A percentile compares a stretch with the other conserved stretches of the same genome.
These are phyloP conservation scores for Neopestalotiopsis rosae DNA, from an alignment of 2,329 filamentous ascomycete genomes.

Conservation along the genomic window DNA sequence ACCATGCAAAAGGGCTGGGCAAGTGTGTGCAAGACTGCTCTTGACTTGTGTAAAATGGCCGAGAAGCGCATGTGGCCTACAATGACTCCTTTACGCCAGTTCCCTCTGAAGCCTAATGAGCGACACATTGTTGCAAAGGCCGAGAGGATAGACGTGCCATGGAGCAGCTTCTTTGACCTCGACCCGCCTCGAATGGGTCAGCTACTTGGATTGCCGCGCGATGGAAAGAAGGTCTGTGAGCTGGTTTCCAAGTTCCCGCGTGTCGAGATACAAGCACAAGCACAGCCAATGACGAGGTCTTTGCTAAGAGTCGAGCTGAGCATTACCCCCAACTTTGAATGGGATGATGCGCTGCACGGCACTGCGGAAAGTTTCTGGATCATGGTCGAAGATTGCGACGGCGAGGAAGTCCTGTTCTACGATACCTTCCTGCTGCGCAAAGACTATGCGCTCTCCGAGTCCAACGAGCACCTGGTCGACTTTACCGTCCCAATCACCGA, in stretches of 20 bases:
- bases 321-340: constrained; percentile 93
- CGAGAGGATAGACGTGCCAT: constrained; percentile 92
- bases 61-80: constrained; percentile 99
- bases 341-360: constrained; percentile 91
- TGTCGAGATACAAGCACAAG: constrained; percentile 89
- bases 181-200: constrained; percentile 97
- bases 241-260: constrained; percentile 92
- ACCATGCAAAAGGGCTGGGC: constrained; percentile 97
- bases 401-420: constrained; percentile 93
- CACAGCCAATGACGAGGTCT: constrained; percentile 92
- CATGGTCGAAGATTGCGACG: constrained; percentile 94
- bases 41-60: constrained; percentile 98
- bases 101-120: constrained; percentile 70
- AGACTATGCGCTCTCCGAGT: constrained; percentile 83
- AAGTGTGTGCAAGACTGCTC: constrained; percentile 86
- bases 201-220: constrained; percentile 86
- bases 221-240: constrained; percentile 82
- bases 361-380: constrained; percentile 95
- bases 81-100: constrained; percentile 94
- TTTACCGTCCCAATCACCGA: constrained; percentile 97
- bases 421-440: constrained; percentile 92
- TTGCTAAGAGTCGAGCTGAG: constrained; percentile 90
- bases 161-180: constrained; percentile 93
- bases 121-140: constrained; percentile 89
- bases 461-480: constrained; percentile 93